Conservation (phyloP, 805 yeast species). For the Wilhelminamyces savonicus region DNA sequence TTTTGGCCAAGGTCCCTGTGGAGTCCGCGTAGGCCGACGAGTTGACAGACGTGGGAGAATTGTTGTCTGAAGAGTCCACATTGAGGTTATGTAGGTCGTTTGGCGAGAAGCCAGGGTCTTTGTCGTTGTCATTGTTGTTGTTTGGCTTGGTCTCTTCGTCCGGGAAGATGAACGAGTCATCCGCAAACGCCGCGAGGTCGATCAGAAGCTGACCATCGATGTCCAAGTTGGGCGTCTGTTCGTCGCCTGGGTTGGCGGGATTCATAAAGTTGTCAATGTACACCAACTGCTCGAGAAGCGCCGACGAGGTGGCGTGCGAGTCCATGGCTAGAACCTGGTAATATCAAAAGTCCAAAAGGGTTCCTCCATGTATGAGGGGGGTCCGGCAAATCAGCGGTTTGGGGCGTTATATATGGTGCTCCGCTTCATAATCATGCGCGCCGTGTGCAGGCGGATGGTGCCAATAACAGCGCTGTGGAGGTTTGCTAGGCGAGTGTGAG, state of each 20-base stretch:
- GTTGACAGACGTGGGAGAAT: not conserved
- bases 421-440: too few relatives aligned
- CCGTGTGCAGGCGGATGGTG: too few relatives aligned
- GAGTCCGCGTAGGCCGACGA: not conserved
- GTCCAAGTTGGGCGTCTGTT: constrained; percentile 35
- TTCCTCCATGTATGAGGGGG: too few relatives aligned
- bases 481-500: too few relatives aligned
- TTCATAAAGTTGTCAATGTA: constrained; percentile 69
- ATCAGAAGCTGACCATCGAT: constrained; percentile 35
- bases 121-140: constrained; percentile 2
- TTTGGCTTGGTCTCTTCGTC: constrained; percentile 72
- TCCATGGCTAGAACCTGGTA: too few relatives aligned
- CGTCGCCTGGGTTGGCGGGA: constrained; percentile 14
- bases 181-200: constrained; percentile 78
- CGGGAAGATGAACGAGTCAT: constrained; percentile 72
- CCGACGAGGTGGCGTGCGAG: constrained; percentile 23
- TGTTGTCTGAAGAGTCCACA: not conserved
- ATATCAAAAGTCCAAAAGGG: too few relatives aligned
- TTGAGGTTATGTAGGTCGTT: not conserved
- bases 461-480: too few relatives aligned
- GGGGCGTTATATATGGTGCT: too few relatives aligned
- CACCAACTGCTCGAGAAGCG: constrained; percentile 68
- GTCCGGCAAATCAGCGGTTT: too few relatives aligned
- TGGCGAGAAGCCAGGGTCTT: constrained; percentile 1
- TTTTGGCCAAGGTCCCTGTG: not conserved